Base-by-base conservation (phyloP, 75 land plant genomes). In the Pseudotsuga menziesii region DNA sequence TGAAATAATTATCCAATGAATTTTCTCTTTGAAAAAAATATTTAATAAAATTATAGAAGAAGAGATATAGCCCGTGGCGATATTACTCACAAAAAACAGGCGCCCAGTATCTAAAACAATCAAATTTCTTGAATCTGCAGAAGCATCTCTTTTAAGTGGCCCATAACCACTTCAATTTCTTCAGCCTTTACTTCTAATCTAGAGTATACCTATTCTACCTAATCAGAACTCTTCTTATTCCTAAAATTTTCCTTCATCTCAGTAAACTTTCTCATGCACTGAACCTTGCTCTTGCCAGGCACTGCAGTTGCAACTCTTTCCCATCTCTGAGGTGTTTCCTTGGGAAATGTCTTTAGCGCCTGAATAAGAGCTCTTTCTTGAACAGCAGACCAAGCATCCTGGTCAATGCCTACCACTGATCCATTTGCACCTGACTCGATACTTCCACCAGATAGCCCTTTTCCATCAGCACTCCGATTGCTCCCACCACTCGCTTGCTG, bases 321-420 rank as follows among this genome's bases (percentile, higher is more conserved):
- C 99, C 99, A 96, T 16, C 99, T 88, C 80, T 94, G 94, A 60
- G 61, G 80, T 26, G 94, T 87, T 4, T 96, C 99, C 80, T 96
- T 96, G 5, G 99, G 94, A 79, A 96, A 96, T 7, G 97, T 85
- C 80, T 96, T 96, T 72, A 96, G 73, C 59, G 97, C 97, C 77
- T 96, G 93, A 75, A 96, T 88, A 27, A 96, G 85, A 12, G 99
- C 94, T 61, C 84, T 83, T 73, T 94, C 94, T 77, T 94, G 99
- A 56, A 81, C 79, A 27, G 88, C 94, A 67, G 91, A 87, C 99
- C 97, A 94, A 3, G 54, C 72, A 73, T 96, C 99, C 76, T 80
- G 88, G 12, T 96, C 94, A 19, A 56, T 55, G 70, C 78, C 74
- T 26, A 80, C 78, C 69, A 75, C 72, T 44, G 58, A 80, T n/a